These are phyloP conservation scores for Tolypocladium tundrense DNA, from an alignment of 2,329 filamentous ascomycete genomes.

Conservation along the genomic window DNA sequence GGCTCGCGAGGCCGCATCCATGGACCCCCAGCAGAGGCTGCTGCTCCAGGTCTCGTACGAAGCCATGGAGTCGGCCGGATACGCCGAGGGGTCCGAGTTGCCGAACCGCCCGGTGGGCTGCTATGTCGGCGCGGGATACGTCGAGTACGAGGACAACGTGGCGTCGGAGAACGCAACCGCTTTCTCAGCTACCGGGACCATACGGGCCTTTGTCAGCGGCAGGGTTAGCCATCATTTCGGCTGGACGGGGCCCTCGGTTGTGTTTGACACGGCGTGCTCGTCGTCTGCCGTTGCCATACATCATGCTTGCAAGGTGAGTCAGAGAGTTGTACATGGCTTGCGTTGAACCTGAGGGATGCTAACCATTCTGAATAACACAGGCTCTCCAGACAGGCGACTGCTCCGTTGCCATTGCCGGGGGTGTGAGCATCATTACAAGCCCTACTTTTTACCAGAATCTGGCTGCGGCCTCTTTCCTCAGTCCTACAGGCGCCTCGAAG, in stretches of 20 bases:
- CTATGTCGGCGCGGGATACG: constrained; percentile 12
- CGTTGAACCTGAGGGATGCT: too few relatives aligned
- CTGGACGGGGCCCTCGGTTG: constrained; percentile 22
- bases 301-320: constrained; percentile 12
- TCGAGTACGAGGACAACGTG: constrained; percentile 14
- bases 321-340: not conserved
- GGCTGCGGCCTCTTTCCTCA: constrained; percentile 12
- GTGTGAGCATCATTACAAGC: constrained; percentile 23
- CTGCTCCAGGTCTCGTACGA: constrained; percentile 25
- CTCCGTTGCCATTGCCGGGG: constrained; percentile 23
- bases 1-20: constrained; percentile 13
- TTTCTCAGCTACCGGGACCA: constrained; percentile 20
- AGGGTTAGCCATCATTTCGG: constrained; percentile 23
- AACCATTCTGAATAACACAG: not conserved
- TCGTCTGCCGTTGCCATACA: constrained; percentile 23
- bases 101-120: constrained; percentile 9
- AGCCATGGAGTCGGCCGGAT: constrained; percentile 11
- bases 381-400: constrained; percentile 18
- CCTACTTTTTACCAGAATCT: constrained; percentile 11
- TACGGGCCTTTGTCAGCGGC: constrained; percentile 21
- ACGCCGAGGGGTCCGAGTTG: constrained; percentile 1
- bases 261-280: constrained; percentile 27
- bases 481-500: constrained; percentile 14
- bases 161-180: constrained; percentile 15
- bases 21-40: constrained; percentile 22